Conservation (phyloP, 352 stramenopile genomes). For the Phytopythium mirpurense region DNA sequence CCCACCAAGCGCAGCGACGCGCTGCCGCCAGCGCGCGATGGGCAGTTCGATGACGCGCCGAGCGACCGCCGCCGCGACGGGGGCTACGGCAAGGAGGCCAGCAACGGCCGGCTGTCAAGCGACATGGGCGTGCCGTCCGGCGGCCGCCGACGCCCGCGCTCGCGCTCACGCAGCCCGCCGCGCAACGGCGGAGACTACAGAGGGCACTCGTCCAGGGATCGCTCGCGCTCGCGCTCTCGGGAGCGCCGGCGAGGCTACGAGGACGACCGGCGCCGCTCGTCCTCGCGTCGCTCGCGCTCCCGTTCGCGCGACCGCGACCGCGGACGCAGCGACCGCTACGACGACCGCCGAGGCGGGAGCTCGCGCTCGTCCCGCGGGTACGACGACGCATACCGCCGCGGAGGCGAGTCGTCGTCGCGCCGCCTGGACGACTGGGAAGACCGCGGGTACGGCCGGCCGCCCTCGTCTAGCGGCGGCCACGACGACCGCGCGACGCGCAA, state of each 20-base stretch:
- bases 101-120: conserved; percentile 1
- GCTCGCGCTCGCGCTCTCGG: conserved; percentile 20
- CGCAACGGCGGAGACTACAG: conserved; percentile 12
- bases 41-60: conserved; percentile 68
- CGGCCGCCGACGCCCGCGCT: neutral
- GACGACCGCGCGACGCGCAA: conserved; percentile 50
- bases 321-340: conserved; percentile 7
- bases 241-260: conserved; percentile 9
- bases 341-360: conserved; percentile 8
- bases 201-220: conserved; percentile 12
- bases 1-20: neutral
- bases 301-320: conserved; percentile 16
- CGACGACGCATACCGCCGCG: conserved; percentile 13
- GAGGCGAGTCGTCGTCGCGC: conserved; percentile 12
- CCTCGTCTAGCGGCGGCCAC: conserved; percentile 29
- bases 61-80: conserved; percentile 8
- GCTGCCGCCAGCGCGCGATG: conserved; percentile 27
- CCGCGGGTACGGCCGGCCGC: conserved; percentile 33
- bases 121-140: conserved; percentile 15
- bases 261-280: neutral
- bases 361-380: conserved; percentile 6
- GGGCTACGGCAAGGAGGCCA: neutral
- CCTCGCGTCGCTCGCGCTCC: conserved; percentile 11
- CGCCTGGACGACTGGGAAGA: conserved; percentile 30
- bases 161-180: conserved; percentile 11